Percentiles rank a stretch among this genome's conserved stretches.
These are phyloP conservation scores for Fusarium nisikadoi DNA, from an alignment of 2,329 filamentous ascomycete species.

Conservation along the genomic window DNA sequence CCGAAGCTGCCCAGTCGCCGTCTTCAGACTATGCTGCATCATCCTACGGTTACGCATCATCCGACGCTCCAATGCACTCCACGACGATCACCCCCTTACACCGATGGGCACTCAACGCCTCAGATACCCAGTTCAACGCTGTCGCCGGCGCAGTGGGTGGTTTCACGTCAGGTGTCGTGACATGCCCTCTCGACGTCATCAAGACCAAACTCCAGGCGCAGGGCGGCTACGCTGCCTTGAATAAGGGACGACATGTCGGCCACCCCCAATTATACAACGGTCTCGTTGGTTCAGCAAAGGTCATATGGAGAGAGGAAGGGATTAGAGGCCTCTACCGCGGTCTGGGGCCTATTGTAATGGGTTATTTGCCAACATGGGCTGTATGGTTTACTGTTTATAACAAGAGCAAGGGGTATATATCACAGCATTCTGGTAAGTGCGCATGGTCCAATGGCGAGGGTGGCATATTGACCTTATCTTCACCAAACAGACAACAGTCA, in stretches of 20 bases:
- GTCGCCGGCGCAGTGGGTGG: slow-evolving; percentile 89
- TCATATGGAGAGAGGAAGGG: slow-evolving; percentile 90
- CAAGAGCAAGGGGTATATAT: slow-evolving; percentile 80
- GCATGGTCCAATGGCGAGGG: neutral
- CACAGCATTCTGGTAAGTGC: slow-evolving; percentile 69
- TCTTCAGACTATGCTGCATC: slow-evolving; percentile 52
- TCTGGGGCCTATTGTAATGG: slow-evolving; percentile 91
- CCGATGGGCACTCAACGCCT: slow-evolving; percentile 66
- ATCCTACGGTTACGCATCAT: slow-evolving; percentile 49
- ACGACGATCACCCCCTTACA: slow-evolving; percentile 58
- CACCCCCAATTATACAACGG: slow-evolving; percentile 80
- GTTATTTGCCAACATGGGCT: slow-evolving; percentile 97
- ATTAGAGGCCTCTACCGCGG: slow-evolving; percentile 92
- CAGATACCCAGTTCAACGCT: slow-evolving; percentile 78
- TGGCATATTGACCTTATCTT: slow-evolving; percentile 23
- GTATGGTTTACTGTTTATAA: slow-evolving; percentile 99
- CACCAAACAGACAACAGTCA: slow-evolving; percentile 73
- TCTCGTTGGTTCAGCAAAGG: slow-evolving; percentile 83
- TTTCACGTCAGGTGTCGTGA: slow-evolving; percentile 92
- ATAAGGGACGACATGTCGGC: slow-evolving; percentile 59
- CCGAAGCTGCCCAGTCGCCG: slow-evolving; percentile 46
- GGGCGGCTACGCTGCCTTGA: slow-evolving; percentile 76
- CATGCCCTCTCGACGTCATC: slow-evolving; percentile 97
- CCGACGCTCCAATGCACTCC: slow-evolving; percentile 49
- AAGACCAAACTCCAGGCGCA: slow-evolving; percentile 98